Base-by-base conservation (phyloP, 2,329 filamentous ascomycete species). In the Ascochyta pisi region DNA sequence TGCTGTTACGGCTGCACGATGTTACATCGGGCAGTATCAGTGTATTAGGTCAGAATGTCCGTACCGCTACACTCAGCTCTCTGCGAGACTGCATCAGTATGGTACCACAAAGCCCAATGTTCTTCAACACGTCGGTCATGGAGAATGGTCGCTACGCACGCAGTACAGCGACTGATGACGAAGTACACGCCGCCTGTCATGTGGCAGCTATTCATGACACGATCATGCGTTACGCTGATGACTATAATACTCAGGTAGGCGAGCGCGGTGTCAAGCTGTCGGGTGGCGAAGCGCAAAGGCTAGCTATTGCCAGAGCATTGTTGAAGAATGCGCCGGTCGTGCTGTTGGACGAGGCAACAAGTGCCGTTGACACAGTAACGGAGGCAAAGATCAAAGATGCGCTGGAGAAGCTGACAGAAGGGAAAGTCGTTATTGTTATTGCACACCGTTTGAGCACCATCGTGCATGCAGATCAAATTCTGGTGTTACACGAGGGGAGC, bases 221-320 rank as follows among this genome's bases (percentile, higher is more conserved):
- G 8, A 33, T 33, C 13, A 33, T 33, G 29, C 4, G 10, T 5
- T 33, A 12, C 12, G 8, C 29, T 10, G 10, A 15, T 10, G 10
- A 3, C 9, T 33, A 33, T 15, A 10, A 33, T 1, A 12, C 7
- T 4, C 9, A 12, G 29, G 29, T 33, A 10, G 29, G 29, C 29
- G 29, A 33, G 10, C 29, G 29, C 4, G 29, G 29, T 4, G 7
- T 33, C 4, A 12, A 15, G 29, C 10, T 33, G 10, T 33, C 29
- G 9, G 29, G 29, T 12, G 29, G 29, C 13, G 29, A 33, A 15
- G 96, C 96, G 76, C 93, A 97, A 76, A 89, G 93, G 56, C 87
- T 96, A 26, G 92, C 48, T 5, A 51, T 57, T 22, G 54, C 54
- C 10, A 29, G 54, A 13, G 54, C 48, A n/a, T 85, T 57, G 16